Base-by-base conservation (phyloP, 345 rosid genomes). In the Passiflora organensis region DNA sequence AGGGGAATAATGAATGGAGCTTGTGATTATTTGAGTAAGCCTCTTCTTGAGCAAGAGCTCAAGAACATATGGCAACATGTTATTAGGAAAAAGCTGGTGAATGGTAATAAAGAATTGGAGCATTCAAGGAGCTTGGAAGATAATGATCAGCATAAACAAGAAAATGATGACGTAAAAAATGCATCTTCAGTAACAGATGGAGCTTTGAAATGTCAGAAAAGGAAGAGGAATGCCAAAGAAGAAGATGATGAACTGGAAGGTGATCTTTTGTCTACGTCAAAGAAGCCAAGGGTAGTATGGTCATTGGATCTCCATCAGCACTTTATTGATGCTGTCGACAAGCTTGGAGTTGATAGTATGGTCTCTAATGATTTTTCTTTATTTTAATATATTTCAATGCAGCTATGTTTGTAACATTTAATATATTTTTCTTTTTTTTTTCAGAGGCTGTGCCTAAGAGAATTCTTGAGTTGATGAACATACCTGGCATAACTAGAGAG, bases 11-110 rank as follows among this genome's bases (percentile, higher is more conserved):
- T 56, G 52, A 85, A 85, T 44, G 96, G 96, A 49, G 96, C 94
- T 50, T 85, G 96, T 74, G 94, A 88, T 76, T 88, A 83, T 69
- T 73, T 88, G 41, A 85, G 85, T 45, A 87, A 87, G 64, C 96
- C 96, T 20, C 67, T 87, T 21, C 87, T 84, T 13, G 80, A 77
- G 18, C 89, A 87, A 72, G 96, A 74, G 51, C 87, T 87, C 50
- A 79, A 82, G 78, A 87, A 87, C 62, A 79, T 87, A 56, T 87
- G 96, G 96, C 96, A 87, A 67, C 96, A 89, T 74, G 86, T 89
- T 62, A 74, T 89, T 51, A 70, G 90, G 80, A 82, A 84, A 62
- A 89, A 70, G 60, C 69, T 77, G n/a, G n/a, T n/a, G 71, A 63
- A 66, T 32, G 80, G 53, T 45, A 78, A 48, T 72, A 87, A 71